Evolutionary conservation across 1,284 basidiomycete genomes (phyloP).

Genomic region (Coniferiporia sulphurascens): DNA sequence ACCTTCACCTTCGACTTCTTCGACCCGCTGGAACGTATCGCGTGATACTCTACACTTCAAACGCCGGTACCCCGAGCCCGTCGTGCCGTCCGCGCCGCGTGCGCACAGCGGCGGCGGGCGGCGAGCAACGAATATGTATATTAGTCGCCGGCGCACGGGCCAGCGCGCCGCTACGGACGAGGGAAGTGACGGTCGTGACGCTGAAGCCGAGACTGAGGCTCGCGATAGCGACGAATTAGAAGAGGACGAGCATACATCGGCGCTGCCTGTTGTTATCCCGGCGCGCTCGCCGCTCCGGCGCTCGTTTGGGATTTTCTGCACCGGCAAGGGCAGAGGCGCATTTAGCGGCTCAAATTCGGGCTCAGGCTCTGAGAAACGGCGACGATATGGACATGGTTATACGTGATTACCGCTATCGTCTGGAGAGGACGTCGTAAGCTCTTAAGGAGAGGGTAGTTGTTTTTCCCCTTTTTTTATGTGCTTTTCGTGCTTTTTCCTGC

Average conservation of each 20-base stretch:
- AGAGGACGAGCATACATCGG: background rate
- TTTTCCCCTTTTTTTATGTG: too few species aligned
- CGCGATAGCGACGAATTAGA: background rate
- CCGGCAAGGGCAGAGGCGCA: slow-evolving; percentile 15
- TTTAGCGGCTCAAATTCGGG: background rate
- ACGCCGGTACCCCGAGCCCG: slow-evolving; percentile 4
- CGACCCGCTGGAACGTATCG: background rate
- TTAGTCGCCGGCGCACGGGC: too few species aligned
- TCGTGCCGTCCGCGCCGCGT: background rate
- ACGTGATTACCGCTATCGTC: background rate
- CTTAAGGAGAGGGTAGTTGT: background rate
- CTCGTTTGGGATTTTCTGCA: slow-evolving; percentile 17
- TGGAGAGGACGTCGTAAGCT: background rate
- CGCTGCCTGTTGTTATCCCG: slow-evolving; percentile 1
- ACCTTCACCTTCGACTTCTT: background rate
- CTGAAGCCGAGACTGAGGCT: background rate
- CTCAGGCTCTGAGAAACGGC: background rate
- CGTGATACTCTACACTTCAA: slow-evolving; percentile 14
- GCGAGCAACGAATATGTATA: too few species aligned
- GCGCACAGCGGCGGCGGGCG: too few species aligned
- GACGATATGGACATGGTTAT: background rate
- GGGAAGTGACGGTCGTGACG: background rate
- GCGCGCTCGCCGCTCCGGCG: slow-evolving; percentile 10
- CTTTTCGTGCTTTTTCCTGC: too few species aligned
- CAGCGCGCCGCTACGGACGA: background rate